Evolutionary conservation across 2,329 filamentous ascomycete species (phyloP), one percentile per base, ranked within the genome.

Genomic region (Pseudogymnoascus sp.): DNA sequence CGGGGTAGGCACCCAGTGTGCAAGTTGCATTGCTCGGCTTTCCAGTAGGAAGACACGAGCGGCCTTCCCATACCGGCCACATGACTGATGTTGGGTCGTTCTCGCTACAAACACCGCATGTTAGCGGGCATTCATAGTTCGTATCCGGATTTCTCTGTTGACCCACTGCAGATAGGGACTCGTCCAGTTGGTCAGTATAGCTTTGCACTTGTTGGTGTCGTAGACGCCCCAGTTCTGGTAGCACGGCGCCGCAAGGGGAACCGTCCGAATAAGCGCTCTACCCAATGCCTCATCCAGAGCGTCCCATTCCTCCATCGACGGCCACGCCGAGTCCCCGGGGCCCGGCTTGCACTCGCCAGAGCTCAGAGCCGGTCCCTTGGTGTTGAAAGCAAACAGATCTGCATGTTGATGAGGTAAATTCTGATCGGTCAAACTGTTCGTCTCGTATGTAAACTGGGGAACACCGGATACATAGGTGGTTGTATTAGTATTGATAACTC

Each of bases 191-290:
- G 67, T 61, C 21, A 68, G 65, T 38, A 75, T 65, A 19, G 63
- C 61, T 35, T 65, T 62, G 63, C 80, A 82, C 13, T 69, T 63
- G 2, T 68, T 65, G 29, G 66, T 62, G 59, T 76, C 66, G 67
- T 73, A 73, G 59, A 69, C 65, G 19, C 69, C 64, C 63, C 72
- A 67, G 66, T 67, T 70, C 29, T 38, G 35, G 40, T 79, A 79
- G 69, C 79, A 81, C 66, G 77, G 72, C 67, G 76, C 75, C 67
- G 76, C 79, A 16, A 76, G 74, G 66, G 81, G 77, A 64, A 72
- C 60, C 31, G 80, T 75, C 38, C 71, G 74, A 63, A 82, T 71
- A 40, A 83, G 74, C 33, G 72, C 71, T 10, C 79, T 78, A 7
- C 70, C 72, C 16, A 77, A 70, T 4, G 77, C 75, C 11, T 73